A percentile compares a stretch with the other conserved stretches of the same genome.
phyloP scores from a whole-genome alignment of 352 stramenopile genomes.

The Blastocystis sp. region DNA sequence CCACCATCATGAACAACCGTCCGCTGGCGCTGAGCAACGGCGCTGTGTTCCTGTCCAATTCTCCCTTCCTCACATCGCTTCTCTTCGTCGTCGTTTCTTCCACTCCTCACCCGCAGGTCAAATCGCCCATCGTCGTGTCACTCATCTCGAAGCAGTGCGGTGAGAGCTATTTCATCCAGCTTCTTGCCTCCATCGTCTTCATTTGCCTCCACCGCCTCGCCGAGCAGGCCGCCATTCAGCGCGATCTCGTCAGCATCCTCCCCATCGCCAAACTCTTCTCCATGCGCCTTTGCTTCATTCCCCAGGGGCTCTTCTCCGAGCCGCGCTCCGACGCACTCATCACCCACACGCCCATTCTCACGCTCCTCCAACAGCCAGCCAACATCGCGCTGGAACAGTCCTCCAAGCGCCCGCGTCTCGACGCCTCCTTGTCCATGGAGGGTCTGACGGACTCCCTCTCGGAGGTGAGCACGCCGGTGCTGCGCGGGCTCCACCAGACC shows the following conservation, averaged over 20 bases:
- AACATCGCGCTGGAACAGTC: neutral
- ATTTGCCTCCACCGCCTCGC: neutral
- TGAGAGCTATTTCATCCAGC: constrained; percentile 28
- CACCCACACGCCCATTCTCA: neutral
- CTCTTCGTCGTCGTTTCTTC: neutral
- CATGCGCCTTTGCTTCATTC: neutral
- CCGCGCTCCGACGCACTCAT: neutral
- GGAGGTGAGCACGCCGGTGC: neutral
- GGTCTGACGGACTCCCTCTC: no score
- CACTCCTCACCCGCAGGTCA: neutral
- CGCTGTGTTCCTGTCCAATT: constrained; percentile 43
- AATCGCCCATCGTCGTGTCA: constrained; percentile 2
- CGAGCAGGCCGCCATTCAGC: constrained; percentile 26
- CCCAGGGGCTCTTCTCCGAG: neutral
- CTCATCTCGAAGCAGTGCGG: constrained; percentile 15
- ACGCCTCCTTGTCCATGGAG: no score
- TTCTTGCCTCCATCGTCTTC: neutral
- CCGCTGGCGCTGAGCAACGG: constrained; percentile 6
- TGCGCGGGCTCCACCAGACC: no score
- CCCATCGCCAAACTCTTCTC: neutral
- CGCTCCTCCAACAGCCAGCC: neutral
- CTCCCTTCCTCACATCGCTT: constrained; percentile 8
- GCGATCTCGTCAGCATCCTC: neutral
- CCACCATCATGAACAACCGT: constrained; percentile 46
- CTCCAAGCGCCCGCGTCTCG: neutral